Conservation (phyloP, 2,329 filamentous ascomycete species). For the Scopulariopsis brevicaulis region DNA sequence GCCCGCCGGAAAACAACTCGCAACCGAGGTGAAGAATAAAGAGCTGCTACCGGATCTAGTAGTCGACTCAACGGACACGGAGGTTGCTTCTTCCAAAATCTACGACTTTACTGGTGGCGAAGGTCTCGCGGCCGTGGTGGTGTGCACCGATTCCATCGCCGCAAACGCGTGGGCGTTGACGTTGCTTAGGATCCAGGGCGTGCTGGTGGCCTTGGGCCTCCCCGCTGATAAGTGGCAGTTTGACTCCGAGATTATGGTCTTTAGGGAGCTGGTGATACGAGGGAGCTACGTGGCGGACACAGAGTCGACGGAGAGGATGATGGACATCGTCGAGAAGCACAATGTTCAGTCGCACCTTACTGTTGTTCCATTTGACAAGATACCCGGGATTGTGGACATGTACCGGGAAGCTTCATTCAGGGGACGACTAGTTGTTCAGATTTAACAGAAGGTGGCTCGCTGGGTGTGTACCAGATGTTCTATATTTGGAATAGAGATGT, state of each 20-base stretch:
- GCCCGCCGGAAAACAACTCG: slow-evolving; percentile 15
- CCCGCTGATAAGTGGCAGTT: slow-evolving; percentile 19
- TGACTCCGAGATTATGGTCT: slow-evolving; percentile 16
- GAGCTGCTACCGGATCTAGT: slow-evolving; percentile 15
- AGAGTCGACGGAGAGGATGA: slow-evolving; percentile 17
- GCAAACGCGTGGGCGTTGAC: slow-evolving; percentile 18
- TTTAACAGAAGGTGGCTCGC: slow-evolving; percentile 6
- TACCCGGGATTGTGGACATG: slow-evolving; percentile 14
- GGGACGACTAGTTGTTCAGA: slow-evolving; percentile 17
- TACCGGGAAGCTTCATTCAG: slow-evolving; percentile 16
- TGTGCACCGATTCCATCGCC: slow-evolving; percentile 18
- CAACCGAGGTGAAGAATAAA: slow-evolving; percentile 12
- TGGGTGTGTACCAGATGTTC: background rate
- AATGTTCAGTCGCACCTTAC: slow-evolving; percentile 16
- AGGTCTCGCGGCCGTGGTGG: slow-evolving; percentile 17
- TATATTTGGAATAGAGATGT: background rate
- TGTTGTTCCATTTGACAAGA: slow-evolving; percentile 12
- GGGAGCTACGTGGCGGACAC: slow-evolving; percentile 19
- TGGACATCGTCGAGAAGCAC: slow-evolving; percentile 14
- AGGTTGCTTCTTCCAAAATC: slow-evolving; percentile 11
- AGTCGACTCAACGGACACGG: slow-evolving; percentile 12
- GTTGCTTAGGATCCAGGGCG: slow-evolving; percentile 16
- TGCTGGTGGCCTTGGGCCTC: slow-evolving; percentile 17
- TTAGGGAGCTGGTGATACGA: slow-evolving; percentile 16
- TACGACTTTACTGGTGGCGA: slow-evolving; percentile 16